Conservation (phyloP, 78 protist species). For the Dictyostelium firmibasis region DNA sequence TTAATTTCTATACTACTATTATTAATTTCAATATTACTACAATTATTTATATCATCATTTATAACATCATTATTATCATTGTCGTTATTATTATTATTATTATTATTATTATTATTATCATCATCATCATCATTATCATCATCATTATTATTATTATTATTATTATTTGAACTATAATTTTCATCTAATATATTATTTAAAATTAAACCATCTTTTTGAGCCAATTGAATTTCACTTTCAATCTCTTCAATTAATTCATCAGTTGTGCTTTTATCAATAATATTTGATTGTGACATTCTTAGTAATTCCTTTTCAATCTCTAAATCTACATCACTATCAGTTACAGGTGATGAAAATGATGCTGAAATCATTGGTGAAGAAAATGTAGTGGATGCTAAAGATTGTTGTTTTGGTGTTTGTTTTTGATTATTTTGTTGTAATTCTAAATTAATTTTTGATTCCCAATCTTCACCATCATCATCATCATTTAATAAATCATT, state of each 20-base stretch:
- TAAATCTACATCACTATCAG: slow-evolving; percentile 25
- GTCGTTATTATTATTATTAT: background rate
- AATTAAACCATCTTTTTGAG: background rate
- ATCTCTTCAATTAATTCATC: slow-evolving; percentile 36
- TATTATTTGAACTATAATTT: background rate
- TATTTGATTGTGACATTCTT: background rate
- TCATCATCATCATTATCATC: background rate
- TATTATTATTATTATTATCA: background rate
- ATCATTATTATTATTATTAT: background rate
- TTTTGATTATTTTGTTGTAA: slow-evolving; percentile 6
- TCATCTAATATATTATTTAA: background rate
- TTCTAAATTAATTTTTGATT: slow-evolving; percentile 4
- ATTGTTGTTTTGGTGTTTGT: background rate
- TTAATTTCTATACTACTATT: background rate
- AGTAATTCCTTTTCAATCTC: slow-evolving; percentile 41
- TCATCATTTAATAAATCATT: slow-evolving; percentile 23
- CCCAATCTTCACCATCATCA: slow-evolving; percentile 53
- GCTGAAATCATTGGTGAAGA: background rate
- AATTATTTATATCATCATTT: background rate
- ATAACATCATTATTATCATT: background rate
- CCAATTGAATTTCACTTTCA: slow-evolving; percentile 3
- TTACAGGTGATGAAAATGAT: background rate
- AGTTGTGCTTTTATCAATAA: background rate
- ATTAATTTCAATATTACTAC: background rate
- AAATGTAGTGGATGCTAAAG: background rate